Evolutionary conservation across 148 eudicot species (phyloP), one percentile per base, ranked within the genome.

Genomic region (Chenopodium berlandieri): DNA sequence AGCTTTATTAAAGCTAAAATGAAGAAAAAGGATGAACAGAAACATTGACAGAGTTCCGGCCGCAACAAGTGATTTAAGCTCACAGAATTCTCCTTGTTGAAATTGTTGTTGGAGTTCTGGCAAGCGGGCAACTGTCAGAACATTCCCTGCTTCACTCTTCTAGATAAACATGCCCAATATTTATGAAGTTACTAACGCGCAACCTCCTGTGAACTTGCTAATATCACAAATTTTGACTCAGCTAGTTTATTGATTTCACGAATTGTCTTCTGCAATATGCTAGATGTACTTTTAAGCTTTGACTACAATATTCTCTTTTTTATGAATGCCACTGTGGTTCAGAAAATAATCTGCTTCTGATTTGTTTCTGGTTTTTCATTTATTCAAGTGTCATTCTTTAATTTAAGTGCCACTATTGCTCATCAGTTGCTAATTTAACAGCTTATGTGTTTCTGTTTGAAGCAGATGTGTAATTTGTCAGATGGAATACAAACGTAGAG

Each of bases 391-490:
- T 8, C 11, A 69, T 20, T 16, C 6, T 11, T 10, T 25, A 19
- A 17, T 32, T 31, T 22, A 14, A 32, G 20, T 47, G 27, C 40
- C 19, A 37, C 17, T 22, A n/a, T 2, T 5, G 1, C 9, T 9
- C 20, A 70, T 32, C 46, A 13, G 37, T 47, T 13, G 2, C 30
- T 37, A 44, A 75, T 67, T 31, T 79, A 30, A 52, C 70, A 64
- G 46, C 13, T 14, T 20, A 11, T 48, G 56, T 81, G 47, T 70
- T 56, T 16, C 23, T 27, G 62, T 19, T 37, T 37, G 78, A 78
- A 32, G 76, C 91, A 95, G 99, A 90, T 96, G 99, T 75, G 99
- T 96, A 50, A 91, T 96, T 66, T 96, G 99, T 85, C 99, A 96
- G 88, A 96, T 96, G 99, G 94, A 94, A 82, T 96, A 90, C 69